These are phyloP conservation scores for Fagus sylvatica DNA, from an alignment of 306 rosid species.

Conservation along the genomic window DNA sequence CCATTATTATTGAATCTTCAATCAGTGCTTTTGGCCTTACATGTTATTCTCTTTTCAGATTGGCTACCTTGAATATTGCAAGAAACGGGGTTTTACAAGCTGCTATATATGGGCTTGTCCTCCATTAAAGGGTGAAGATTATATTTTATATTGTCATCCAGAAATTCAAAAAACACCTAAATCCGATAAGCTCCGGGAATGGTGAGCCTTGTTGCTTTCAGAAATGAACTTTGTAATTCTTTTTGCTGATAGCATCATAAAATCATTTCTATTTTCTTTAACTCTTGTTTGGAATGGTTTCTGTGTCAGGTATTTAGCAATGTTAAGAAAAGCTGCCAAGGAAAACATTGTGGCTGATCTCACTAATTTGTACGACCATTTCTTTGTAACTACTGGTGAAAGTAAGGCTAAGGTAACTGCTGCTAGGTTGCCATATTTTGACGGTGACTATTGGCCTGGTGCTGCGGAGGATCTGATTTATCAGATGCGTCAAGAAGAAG, in stretches of 20 bases:
- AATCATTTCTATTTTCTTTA: constrained; percentile 26
- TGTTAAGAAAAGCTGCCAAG: constrained; percentile 92
- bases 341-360: constrained; percentile 81
- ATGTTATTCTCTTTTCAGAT: constrained; percentile 47
- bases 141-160: constrained; percentile 94
- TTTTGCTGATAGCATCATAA: too few species aligned
- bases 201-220: constrained; percentile 52
- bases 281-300: constrained; percentile 29
- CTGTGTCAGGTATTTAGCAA: constrained; percentile 75
- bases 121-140: constrained; percentile 99
- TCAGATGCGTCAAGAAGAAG: constrained; percentile 96
- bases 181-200: constrained; percentile 98
- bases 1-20: constrained; percentile 15
- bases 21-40: constrained; percentile 21
- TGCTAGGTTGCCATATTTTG: constrained; percentile 95
- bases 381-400: constrained; percentile 84
- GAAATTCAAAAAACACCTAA: constrained; percentile 99
- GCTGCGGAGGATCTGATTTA: constrained; percentile 97
- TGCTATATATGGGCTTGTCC: constrained; percentile 99
- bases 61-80: constrained; percentile 98
- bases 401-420: constrained; percentile 92
- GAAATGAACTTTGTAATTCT: constrained; percentile 10
- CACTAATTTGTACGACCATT: constrained; percentile 91
- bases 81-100: constrained; percentile 90
- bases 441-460: constrained; percentile 99